A percentile compares a stretch with the other conserved stretches of the same genome.
Evolutionary conservation across 495 filamentous ascomycete species (phyloP).

Genomic region (Penicillium silybi): DNA sequence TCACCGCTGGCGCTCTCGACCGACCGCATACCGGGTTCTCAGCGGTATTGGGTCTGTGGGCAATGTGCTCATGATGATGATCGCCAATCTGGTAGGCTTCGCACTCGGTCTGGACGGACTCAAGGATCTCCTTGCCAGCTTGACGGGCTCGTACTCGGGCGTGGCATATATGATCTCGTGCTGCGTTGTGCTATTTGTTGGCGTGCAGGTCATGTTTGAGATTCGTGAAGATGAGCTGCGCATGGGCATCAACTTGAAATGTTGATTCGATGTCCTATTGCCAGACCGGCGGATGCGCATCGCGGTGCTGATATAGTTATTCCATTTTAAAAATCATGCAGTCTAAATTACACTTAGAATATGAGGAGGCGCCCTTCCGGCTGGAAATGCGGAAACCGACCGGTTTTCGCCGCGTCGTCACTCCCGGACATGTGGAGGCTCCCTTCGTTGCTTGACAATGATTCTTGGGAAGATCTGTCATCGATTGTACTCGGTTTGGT

Average conservation of each 20-base stretch:
- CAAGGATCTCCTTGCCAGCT: slow-evolving; percentile 65
- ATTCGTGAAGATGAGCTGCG: slow-evolving; percentile 77
- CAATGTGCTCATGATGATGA: slow-evolving; percentile 94
- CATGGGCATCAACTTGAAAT: slow-evolving; percentile 81
- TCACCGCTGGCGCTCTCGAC: slow-evolving; percentile 60
- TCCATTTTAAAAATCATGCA: neutral
- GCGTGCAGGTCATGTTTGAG: slow-evolving; percentile 95
- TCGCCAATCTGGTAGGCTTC: slow-evolving; percentile 92
- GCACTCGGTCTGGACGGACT: slow-evolving; percentile 87
- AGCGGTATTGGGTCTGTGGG: slow-evolving; percentile 82
- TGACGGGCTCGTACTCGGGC: slow-evolving; percentile 71
- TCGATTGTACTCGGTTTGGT: no score
- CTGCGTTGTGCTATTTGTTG: slow-evolving; percentile 72
- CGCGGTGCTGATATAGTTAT: neutral
- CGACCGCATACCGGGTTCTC: slow-evolving; percentile 69
- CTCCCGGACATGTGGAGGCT: no score
- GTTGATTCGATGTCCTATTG: slow-evolving; percentile 42
- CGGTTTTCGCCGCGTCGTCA: no score
- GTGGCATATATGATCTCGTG: slow-evolving; percentile 67
- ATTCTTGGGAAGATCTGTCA: no score
- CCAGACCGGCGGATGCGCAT: neutral
- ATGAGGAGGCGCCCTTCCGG: no score
- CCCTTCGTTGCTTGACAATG: no score
- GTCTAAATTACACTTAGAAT: neutral
- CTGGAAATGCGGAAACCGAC: no score